Evolutionary conservation across 2,329 filamentous ascomycete genomes (phyloP).

Genomic region (Myriangium duriaei): DNA sequence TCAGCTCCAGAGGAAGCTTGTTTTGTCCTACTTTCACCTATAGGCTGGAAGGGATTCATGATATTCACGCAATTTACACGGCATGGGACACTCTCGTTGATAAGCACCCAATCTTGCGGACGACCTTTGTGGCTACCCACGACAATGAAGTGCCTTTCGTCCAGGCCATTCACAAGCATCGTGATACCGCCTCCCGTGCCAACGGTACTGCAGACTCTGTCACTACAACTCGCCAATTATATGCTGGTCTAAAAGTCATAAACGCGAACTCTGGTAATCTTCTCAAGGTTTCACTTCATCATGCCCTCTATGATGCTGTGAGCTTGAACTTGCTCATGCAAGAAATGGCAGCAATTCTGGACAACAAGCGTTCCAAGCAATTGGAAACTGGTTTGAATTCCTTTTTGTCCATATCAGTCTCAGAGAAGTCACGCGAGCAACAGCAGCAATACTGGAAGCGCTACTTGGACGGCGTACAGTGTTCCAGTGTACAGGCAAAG

Average conservation of each 20-base stretch:
- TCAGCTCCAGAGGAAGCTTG: slow-evolving; percentile 49
- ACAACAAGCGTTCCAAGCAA: slow-evolving; percentile 10
- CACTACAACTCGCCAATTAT: not conserved
- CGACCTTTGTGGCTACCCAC: slow-evolving; percentile 46
- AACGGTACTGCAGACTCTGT: slow-evolving; percentile 11
- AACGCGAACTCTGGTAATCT: slow-evolving; percentile 12
- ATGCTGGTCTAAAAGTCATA: slow-evolving; percentile 15
- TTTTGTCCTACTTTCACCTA: slow-evolving; percentile 68
- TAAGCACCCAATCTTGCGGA: slow-evolving; percentile 54
- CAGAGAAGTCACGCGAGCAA: slow-evolving; percentile 11
- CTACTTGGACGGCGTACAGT: slow-evolving; percentile 29
- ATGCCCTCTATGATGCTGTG: slow-evolving; percentile 78
- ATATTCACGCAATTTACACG: slow-evolving; percentile 31
- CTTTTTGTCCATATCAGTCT: slow-evolving; percentile 26
- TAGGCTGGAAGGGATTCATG: slow-evolving; percentile 31
- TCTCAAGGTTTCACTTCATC: slow-evolving; percentile 52
- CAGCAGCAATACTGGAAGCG: slow-evolving; percentile 38
- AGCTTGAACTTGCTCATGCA: slow-evolving; percentile 55
- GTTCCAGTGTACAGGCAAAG: slow-evolving; percentile 11
- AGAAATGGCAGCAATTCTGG: slow-evolving; percentile 35
- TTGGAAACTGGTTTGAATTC: slow-evolving; percentile 25
- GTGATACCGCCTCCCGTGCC: slow-evolving; percentile 20
- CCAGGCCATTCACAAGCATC: slow-evolving; percentile 46
- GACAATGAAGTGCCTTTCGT: slow-evolving; percentile 41
- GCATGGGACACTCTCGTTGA: slow-evolving; percentile 52